A percentile compares a stretch with the other conserved stretches of the same genome.
These are phyloP conservation scores for Suhomyces bribrorum DNA, from an alignment of 1,139 yeast genomes.

Conservation along the genomic window DNA sequence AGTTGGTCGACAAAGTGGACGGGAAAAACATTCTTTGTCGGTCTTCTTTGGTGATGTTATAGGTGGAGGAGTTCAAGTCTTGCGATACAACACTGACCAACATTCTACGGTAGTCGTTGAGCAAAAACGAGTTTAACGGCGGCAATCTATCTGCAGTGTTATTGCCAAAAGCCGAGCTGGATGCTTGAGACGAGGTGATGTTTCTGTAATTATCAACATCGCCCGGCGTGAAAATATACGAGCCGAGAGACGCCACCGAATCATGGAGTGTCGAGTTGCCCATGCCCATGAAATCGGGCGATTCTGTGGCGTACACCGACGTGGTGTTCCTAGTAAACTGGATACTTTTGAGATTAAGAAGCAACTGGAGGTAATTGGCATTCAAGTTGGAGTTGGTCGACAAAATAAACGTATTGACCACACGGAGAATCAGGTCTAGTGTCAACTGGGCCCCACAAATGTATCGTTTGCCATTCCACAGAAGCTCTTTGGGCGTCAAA, in stretches of 20 bases:
- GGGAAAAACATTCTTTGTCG: slow-evolving; percentile 22
- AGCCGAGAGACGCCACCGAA: slow-evolving; percentile 22
- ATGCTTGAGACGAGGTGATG: neutral
- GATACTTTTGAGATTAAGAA: slow-evolving; percentile 47
- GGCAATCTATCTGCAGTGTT: slow-evolving; percentile 10
- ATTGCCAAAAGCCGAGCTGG: slow-evolving; percentile 7
- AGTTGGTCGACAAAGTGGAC: slow-evolving; percentile 8
- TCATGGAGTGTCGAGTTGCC: slow-evolving; percentile 36
- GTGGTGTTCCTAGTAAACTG: slow-evolving; percentile 4
- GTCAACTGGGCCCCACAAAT: slow-evolving; percentile 49
- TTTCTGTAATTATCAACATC: slow-evolving; percentile 16
- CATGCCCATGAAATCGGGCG: slow-evolving; percentile 8
- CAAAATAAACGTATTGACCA: slow-evolving; percentile 30
- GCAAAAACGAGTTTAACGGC: slow-evolving; percentile 36
- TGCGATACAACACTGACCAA: slow-evolving; percentile 35
- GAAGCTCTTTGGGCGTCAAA: slow-evolving; percentile 15
- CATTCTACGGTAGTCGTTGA: slow-evolving; percentile 42
- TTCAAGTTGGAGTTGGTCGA: slow-evolving; percentile 57
- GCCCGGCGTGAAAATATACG: slow-evolving; percentile 30
- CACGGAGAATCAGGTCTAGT: slow-evolving; percentile 31
- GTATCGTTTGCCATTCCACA: slow-evolving; percentile 32
- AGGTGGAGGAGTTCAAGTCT: slow-evolving; percentile 23
- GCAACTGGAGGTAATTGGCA: slow-evolving; percentile 54
- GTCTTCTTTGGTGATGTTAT: slow-evolving; percentile 25
- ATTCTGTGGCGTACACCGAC: slow-evolving; percentile 2